phyloP scores from a whole-genome alignment of 2,329 filamentous ascomycete species.

The Colletotrichum cereale region DNA sequence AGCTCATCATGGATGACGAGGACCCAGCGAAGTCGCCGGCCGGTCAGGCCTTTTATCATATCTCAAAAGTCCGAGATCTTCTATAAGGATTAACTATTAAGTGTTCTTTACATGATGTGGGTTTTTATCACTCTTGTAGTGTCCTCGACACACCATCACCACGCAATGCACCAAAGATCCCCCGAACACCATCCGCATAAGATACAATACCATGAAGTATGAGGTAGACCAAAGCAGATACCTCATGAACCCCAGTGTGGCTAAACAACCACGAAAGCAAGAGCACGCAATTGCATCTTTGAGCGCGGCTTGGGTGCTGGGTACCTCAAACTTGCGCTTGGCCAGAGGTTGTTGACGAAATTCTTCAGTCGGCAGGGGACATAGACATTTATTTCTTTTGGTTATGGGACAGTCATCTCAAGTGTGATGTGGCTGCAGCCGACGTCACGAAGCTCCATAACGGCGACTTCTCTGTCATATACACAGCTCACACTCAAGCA shows the following conservation, averaged over 20 bases:
- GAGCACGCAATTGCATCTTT: not conserved
- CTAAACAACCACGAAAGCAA: not conserved
- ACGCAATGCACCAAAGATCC: not conserved
- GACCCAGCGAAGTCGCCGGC: not conserved
- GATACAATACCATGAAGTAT: not conserved
- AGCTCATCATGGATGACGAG: not conserved
- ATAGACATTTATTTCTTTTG: constrained; percentile 1
- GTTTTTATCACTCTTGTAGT: not conserved
- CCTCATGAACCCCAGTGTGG: not conserved
- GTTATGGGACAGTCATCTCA: not conserved
- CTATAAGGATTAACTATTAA: not conserved
- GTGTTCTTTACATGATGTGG: not conserved
- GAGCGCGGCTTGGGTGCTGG: not conserved
- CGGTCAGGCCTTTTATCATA: not conserved
- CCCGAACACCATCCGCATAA: not conserved
- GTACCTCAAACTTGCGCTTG: not conserved
- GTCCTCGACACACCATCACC: not conserved
- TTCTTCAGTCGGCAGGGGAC: not conserved
- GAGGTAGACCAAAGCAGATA: not conserved
- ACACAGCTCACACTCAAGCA: constrained; percentile 3
- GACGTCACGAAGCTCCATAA: not conserved
- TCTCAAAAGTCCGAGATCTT: not conserved
- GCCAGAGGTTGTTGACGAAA: constrained; percentile 3
- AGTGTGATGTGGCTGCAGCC: not conserved
- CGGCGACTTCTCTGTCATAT: constrained; percentile 9